Conservation (phyloP, 805 yeast species). For the Dipodascus geniculatus region DNA sequence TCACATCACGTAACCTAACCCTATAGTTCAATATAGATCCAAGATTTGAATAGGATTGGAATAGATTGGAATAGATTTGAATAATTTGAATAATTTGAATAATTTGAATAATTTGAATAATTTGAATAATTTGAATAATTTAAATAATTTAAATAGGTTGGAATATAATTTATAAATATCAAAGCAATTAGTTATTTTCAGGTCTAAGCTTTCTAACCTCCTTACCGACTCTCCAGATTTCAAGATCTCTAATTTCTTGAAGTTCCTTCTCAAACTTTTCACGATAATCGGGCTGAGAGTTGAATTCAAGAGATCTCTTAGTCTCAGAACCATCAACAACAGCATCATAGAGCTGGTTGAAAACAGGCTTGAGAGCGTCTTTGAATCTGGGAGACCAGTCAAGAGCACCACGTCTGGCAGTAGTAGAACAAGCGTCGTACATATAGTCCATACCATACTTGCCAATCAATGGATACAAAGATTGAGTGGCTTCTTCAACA, state of each 20-base stretch:
- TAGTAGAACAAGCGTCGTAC: conserved; percentile 99
- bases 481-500: conserved; percentile 99
- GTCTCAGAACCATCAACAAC: conserved; percentile 96
- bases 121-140: background rate
- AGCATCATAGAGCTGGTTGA: conserved; percentile 88
- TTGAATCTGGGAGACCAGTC: conserved; percentile 99
- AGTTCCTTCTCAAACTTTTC: conserved; percentile 90
- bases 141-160: background rate
- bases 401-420: conserved; percentile 99
- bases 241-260: conserved; percentile 88
- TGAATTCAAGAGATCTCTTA: conserved; percentile 94
- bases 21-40: too few species aligned
- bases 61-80: too few species aligned
- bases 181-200: conserved; percentile 69
- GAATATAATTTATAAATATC: background rate
- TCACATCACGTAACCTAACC: too few species aligned
- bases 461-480: conserved; percentile 97
- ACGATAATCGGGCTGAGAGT: conserved; percentile 97
- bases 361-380: conserved; percentile 97
- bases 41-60: too few species aligned
- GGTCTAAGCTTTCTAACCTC: conserved; percentile 99
- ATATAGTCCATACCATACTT: conserved; percentile 99
- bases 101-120: too few species aligned
- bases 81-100: too few species aligned
- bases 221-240: conserved; percentile 99